Evolutionary conservation across 208 protist genomes (phyloP).

Genomic region (Leptomonas seymouri): DNA sequence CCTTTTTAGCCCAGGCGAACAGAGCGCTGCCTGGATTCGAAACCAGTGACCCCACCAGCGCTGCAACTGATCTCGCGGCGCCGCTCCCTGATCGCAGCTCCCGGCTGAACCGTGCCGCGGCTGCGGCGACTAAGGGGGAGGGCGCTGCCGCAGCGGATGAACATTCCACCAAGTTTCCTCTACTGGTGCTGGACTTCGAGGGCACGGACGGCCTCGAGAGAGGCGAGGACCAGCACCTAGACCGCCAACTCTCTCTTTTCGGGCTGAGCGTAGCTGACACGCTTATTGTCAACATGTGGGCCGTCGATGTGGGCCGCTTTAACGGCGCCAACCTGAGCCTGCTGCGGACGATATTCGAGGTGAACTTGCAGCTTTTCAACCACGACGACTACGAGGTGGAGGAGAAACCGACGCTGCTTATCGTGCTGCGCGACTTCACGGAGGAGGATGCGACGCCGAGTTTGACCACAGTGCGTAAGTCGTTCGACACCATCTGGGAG

Average conservation of each 20-base stretch:
- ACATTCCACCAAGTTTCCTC: conserved; percentile 23
- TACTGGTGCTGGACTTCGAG: conserved; percentile 97
- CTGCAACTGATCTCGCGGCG: not conserved
- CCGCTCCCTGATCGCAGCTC: conserved; percentile 16
- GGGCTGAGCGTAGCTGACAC: conserved; percentile 96
- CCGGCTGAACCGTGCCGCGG: conserved; percentile 19
- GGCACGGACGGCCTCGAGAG: conserved; percentile 97
- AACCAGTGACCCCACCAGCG: not conserved
- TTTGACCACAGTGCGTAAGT: conserved; percentile 77
- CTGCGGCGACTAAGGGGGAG: conserved; percentile 5
- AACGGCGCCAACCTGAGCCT: conserved; percentile 95
- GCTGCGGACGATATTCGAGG: conserved; percentile 96
- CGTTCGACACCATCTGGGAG: conserved; percentile 96
- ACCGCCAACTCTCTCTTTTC: conserved; percentile 97
- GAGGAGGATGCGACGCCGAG: conserved; percentile 80
- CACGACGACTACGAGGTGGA: conserved; percentile 71
- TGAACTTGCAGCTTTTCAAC: conserved; percentile 96
- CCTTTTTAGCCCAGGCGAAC: conserved; percentile 71
- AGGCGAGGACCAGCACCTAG: conserved; percentile 96
- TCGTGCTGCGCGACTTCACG: conserved; percentile 96
- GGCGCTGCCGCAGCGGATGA: not conserved
- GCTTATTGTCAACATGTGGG: conserved; percentile 98
- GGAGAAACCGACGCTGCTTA: conserved; percentile 96
- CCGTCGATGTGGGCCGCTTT: conserved; percentile 96
- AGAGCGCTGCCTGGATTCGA: conserved; percentile 31